Evolutionary conservation across 1,284 basidiomycete genomes (phyloP), one percentile per base, ranked within the genome.

Genomic region (Pisolithus thermaeus): DNA sequence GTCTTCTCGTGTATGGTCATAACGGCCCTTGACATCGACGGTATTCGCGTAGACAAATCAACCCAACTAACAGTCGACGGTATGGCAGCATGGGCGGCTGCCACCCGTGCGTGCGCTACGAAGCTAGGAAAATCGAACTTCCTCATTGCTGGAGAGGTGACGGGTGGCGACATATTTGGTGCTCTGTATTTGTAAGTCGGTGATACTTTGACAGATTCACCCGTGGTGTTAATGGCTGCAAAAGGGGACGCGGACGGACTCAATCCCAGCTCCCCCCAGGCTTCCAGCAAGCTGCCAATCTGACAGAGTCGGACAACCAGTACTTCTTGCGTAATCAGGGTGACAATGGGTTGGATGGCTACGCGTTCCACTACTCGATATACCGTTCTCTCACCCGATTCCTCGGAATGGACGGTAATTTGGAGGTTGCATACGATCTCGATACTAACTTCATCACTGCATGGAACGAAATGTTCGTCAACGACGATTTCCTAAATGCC

Each of bases 1-100:
- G 73, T 75, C 39, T 92, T 94, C 64, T 78, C 86, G 2, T 95
- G 92, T 71, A 79, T 96, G 76, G 80, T 83, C 38, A 88, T 95
- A 67, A 81, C 83, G 50, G 87, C 91, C 0, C 79, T 95, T 44
- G 92, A 95, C 64, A 76, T 95, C 58, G 92, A 96, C 64, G 92
- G 84, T 52, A 93, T 96, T 65, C 92, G 92, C 72, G 85, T 96
- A 71, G 92, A 95, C 70, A 96, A 96, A 70, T 83, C 92, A 25
- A 95, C 91, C 0, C 92, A 96, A 67, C 81, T 95, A 55, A 90
- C 90, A 2, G 81, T 94, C 8, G 83, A 87, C 54, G 88, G 87
- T 2, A 76, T 94, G 46, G 77, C 89, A 7, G 63, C 75, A 1
- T 95, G 92, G 92, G 74, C 88, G 0, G 71, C 82, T 0, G 73